Evolutionary conservation across 176 grass and related monocot genomes (phyloP).

Genomic region (Thinopyrum elongatum): DNA sequence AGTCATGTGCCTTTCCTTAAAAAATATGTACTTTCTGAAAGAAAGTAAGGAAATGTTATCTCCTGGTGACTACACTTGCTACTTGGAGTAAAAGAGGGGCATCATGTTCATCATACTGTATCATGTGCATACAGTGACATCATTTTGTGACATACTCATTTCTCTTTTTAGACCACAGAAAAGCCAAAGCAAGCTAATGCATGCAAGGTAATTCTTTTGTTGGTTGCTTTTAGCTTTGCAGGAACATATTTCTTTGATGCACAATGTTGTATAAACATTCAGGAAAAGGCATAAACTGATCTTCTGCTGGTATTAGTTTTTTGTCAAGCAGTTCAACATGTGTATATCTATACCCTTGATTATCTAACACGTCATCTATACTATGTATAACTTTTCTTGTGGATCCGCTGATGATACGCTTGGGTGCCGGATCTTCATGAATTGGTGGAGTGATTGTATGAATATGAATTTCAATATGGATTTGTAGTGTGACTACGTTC

Average conservation of each 20-base stretch:
- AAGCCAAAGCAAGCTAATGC: background rate
- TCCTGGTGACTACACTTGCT: conserved; percentile 28
- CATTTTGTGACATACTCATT: conserved; percentile 11
- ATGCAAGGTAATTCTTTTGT: background rate
- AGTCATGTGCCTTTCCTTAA: background rate
- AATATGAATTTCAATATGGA: no score
- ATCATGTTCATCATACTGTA: conserved; percentile 29
- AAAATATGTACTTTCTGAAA: background rate
- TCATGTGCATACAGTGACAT: background rate
- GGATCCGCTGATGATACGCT: no score
- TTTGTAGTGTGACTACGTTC: no score
- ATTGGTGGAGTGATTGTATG: no score
- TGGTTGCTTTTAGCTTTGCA: background rate
- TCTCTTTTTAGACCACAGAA: background rate
- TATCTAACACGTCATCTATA: no score
- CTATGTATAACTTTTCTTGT: no score
- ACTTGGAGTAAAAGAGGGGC: conserved; percentile 49
- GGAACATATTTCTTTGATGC: background rate
- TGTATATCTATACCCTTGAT: no score
- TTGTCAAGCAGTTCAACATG: no score
- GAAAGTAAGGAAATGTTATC: background rate
- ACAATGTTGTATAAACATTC: background rate
- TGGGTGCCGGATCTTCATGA: no score
- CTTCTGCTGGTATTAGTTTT: no score
- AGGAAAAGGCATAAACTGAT: no score